Evolutionary conservation across 805 yeast species (phyloP).

Genomic region (Lachancea sp.): DNA sequence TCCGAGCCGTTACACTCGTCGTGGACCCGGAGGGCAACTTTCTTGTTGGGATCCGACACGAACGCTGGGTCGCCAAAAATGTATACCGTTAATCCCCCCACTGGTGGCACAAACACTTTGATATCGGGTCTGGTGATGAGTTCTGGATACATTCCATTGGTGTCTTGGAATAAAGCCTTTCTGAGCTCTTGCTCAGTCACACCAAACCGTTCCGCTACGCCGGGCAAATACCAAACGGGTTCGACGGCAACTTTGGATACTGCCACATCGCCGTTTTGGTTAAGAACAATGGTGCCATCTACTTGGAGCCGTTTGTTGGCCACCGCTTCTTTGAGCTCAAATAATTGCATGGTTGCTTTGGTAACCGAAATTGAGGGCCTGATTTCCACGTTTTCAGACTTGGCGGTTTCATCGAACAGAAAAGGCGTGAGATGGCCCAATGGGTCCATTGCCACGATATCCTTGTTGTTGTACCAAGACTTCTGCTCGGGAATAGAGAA

Average conservation of each 20-base stretch:
- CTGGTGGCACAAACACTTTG: constrained; percentile 60
- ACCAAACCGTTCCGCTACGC: constrained; percentile 57
- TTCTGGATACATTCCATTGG: constrained; percentile 68
- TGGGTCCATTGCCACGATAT: constrained; percentile 61
- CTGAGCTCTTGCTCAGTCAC: constrained; percentile 51
- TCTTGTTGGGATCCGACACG: constrained; percentile 45
- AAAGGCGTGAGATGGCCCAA: constrained; percentile 63
- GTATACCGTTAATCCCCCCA: constrained; percentile 62
- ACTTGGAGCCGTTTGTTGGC: constrained; percentile 45
- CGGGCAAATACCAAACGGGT: constrained; percentile 67
- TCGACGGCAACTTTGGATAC: constrained; percentile 62
- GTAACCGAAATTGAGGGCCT: constrained; percentile 63
- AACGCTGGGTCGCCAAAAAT: constrained; percentile 56
- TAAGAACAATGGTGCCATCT: constrained; percentile 56
- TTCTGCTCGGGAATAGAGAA: constrained; percentile 47
- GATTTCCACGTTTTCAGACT: constrained; percentile 45
- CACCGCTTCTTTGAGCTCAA: constrained; percentile 53
- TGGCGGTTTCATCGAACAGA: constrained; percentile 42
- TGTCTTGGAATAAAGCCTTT: constrained; percentile 57
- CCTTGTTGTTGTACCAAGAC: constrained; percentile 49
- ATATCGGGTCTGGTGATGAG: constrained; percentile 61
- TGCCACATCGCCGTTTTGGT: constrained; percentile 53
- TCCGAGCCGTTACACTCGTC: constrained; percentile 70
- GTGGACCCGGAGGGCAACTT: constrained; percentile 54
- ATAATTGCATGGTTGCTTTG: constrained; percentile 55